Evolutionary conservation across 805 yeast species (phyloP).

Genomic region (Sugiyamaella boreocaroliniensis): DNA sequence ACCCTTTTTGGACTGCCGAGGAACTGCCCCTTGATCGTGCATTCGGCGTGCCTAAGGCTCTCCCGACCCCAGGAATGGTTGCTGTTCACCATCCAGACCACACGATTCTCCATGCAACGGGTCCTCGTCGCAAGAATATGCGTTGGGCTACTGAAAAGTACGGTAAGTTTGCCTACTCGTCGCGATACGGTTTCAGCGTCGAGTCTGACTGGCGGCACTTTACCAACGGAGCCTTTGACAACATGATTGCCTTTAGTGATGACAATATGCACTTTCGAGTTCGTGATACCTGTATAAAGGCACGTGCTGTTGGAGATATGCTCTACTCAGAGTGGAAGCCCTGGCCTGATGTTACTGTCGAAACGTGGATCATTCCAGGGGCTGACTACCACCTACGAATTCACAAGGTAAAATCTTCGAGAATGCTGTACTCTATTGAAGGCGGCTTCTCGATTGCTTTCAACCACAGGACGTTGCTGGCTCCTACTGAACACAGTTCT

Average conservation of each 20-base stretch:
- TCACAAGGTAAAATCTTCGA: slow-evolving; percentile 13
- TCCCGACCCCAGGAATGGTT: slow-evolving; percentile 14
- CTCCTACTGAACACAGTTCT: neutral
- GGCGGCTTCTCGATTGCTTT: slow-evolving; percentile 17
- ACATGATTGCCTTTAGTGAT: slow-evolving; percentile 18
- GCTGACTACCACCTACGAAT: slow-evolving; percentile 20
- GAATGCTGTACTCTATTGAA: slow-evolving; percentile 10
- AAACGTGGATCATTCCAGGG: slow-evolving; percentile 21
- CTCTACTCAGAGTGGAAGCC: slow-evolving; percentile 19
- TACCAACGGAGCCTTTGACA: slow-evolving; percentile 17
- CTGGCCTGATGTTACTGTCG: slow-evolving; percentile 16
- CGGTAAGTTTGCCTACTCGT: slow-evolving; percentile 24
- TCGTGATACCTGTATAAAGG: slow-evolving; percentile 9
- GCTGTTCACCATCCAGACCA: slow-evolving; percentile 9
- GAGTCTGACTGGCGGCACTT: slow-evolving; percentile 11
- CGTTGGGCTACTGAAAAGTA: slow-evolving; percentile 19
- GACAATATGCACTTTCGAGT: slow-evolving; percentile 16
- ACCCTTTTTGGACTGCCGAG: slow-evolving; percentile 20
- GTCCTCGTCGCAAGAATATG: slow-evolving; percentile 9
- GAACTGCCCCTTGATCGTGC: slow-evolving; percentile 11
- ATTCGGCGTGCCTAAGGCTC: neutral
- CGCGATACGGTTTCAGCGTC: slow-evolving; percentile 21
- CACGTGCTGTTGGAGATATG: slow-evolving; percentile 2
- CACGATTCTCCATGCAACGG: slow-evolving; percentile 9
- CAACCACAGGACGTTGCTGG: neutral